phyloP scores from a whole-genome alignment of 805 yeast species.

The Dipodascopsis uninucleata region DNA sequence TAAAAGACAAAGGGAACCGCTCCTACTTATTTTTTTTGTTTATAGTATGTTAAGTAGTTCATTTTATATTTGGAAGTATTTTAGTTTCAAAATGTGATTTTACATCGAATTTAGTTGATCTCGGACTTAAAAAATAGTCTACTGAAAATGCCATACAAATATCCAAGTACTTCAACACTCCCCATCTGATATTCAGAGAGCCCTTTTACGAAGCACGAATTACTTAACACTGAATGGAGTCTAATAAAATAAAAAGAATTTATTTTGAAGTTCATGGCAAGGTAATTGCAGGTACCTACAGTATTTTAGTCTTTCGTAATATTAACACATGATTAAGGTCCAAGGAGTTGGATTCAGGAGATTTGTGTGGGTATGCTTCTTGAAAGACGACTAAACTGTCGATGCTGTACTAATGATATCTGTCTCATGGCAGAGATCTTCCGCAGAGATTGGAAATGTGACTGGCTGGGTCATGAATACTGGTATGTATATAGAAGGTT shows the following conservation, averaged over 20 bases:
- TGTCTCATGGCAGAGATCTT: conserved; percentile 3
- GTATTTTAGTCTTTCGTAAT: not conserved
- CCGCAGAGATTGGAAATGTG: conserved; percentile 2
- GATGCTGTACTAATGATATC: too few species aligned
- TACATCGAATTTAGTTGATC: not conserved
- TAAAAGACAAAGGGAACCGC: too few species aligned
- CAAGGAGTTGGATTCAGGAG: conserved; percentile 19
- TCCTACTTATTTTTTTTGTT: too few species aligned
- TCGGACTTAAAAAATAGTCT: not conserved
- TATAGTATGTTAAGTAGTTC: not conserved
- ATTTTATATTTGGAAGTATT: not conserved
- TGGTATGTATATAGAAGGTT: conserved; percentile 5
- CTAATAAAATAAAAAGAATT: not conserved
- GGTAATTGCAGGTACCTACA: not conserved
- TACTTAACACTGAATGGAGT: not conserved
- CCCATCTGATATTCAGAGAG: not conserved
- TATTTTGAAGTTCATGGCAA: conserved; percentile 2
- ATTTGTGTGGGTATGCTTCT: conserved; percentile 11
- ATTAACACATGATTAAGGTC: conserved; percentile 5
- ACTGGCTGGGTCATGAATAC: conserved; percentile 18
- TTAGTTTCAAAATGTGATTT: not conserved
- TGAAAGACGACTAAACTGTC: not conserved
- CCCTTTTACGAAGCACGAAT: not conserved
- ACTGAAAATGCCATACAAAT: not conserved
- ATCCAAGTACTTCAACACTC: not conserved